Conservation (phyloP, 306 rosid species). For the Lathyrus aphaca region DNA sequence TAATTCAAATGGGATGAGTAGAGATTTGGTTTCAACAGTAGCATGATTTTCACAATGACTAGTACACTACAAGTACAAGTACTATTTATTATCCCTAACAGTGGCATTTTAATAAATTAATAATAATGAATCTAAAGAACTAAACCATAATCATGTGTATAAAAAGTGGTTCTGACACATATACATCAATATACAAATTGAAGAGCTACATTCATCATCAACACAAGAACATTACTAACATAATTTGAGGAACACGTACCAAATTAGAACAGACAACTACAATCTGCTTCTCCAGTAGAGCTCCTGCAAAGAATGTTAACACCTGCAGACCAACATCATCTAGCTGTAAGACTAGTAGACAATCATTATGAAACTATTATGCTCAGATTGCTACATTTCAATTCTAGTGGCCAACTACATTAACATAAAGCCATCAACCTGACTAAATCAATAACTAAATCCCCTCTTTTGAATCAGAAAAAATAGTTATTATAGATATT, state of each 20-base stretch:
- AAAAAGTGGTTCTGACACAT: constrained; percentile 15
- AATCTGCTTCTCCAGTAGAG: constrained; percentile 90
- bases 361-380: constrained; percentile 31
- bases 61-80: constrained; percentile 1
- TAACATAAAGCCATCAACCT: constrained; percentile 1
- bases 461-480: constrained; percentile 9
- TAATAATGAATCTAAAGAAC: constrained; percentile 3
- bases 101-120: constrained; percentile 26
- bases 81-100: background rate
- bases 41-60: constrained; percentile 1
- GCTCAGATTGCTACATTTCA: constrained; percentile 18
- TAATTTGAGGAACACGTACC: constrained; percentile 57
- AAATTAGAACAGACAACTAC: constrained; percentile 85
- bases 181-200: constrained; percentile 22
- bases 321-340: constrained; percentile 56
- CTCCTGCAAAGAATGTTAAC: constrained; percentile 83
- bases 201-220: constrained; percentile 23
- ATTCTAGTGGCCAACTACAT: constrained; percentile 19
- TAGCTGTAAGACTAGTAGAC: constrained; percentile 29
- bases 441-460: constrained; percentile 19
- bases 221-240: constrained; percentile 33
- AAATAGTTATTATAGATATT: background rate
- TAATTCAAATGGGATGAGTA: constrained; percentile 20
- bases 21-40: constrained; percentile 9
- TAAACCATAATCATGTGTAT: constrained; percentile 20